These are phyloP conservation scores for Neoboletus magnificus DNA, from an alignment of 768 basidiomycete genomes.

Conservation along the genomic window DNA sequence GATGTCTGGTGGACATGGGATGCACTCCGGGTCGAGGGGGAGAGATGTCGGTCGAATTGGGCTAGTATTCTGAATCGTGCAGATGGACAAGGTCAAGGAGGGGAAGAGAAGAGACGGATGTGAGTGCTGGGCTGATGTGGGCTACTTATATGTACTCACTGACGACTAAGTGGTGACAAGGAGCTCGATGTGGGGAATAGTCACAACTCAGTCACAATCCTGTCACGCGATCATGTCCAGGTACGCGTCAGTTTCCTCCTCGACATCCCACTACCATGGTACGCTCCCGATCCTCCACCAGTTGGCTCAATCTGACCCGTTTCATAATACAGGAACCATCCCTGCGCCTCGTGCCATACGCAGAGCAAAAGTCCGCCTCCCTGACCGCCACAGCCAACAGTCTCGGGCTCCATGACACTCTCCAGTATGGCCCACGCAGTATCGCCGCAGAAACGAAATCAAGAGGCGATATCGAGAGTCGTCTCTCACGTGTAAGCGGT, in stretches of 20 bases:
- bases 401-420: constrained; percentile 84
- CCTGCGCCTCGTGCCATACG: constrained; percentile 60
- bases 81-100: neutral
- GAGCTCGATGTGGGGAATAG: constrained; percentile 15
- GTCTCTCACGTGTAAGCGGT: constrained; percentile 71
- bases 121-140: neutral
- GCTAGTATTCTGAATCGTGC: neutral
- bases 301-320: neutral
- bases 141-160: constrained; percentile 9
- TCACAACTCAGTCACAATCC: constrained; percentile 29
- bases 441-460: constrained; percentile 73
- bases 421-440: constrained; percentile 80
- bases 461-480: constrained; percentile 56
- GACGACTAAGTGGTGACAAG: neutral
- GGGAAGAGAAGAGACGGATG: neutral
- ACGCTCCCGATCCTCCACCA: neutral
- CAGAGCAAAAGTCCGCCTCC: constrained; percentile 56
- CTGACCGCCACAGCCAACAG: constrained; percentile 65
- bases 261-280: constrained; percentile 21
- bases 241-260: constrained; percentile 17
- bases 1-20: constrained; percentile 48
- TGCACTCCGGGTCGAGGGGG: neutral
- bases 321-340: constrained; percentile 40
- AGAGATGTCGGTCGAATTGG: neutral
- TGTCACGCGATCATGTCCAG: constrained; percentile 17